Evolutionary conservation across 2,329 filamentous ascomycete genomes (phyloP).

Genomic region (Talaromyces sp.): DNA sequence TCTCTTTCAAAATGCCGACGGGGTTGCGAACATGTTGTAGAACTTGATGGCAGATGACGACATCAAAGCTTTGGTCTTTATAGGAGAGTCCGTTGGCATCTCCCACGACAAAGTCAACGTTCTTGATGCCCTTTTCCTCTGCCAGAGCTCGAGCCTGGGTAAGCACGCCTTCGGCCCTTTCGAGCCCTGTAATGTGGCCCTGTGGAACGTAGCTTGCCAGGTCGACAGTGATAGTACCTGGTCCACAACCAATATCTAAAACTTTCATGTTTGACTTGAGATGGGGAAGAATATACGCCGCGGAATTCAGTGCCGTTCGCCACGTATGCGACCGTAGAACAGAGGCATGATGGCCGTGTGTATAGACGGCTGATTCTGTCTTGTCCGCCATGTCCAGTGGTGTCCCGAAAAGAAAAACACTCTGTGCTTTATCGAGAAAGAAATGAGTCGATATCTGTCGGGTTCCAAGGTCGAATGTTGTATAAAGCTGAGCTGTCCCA

Average conservation of each 20-base stretch:
- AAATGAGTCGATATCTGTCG: neutral
- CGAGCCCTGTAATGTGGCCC: constrained; percentile 40
- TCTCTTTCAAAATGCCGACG: constrained; percentile 50
- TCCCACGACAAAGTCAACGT: constrained; percentile 35
- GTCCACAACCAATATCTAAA: constrained; percentile 47
- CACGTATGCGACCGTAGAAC: constrained; percentile 37
- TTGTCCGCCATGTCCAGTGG: constrained; percentile 14
- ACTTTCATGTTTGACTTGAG: constrained; percentile 35
- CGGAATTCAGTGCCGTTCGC: constrained; percentile 36
- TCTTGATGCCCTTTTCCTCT: constrained; percentile 27
- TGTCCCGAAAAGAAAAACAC: neutral
- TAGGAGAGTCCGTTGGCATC: constrained; percentile 43
- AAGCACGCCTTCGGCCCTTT: constrained; percentile 35
- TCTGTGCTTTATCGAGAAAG: neutral
- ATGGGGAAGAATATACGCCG: constrained; percentile 39
- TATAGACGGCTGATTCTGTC: constrained; percentile 27
- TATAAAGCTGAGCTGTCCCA: neutral
- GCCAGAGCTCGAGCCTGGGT: constrained; percentile 33
- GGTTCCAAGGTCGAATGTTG: no score
- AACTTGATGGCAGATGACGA: constrained; percentile 59
- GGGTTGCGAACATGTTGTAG: constrained; percentile 55
- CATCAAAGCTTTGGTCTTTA: constrained; percentile 51
- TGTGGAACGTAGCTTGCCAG: constrained; percentile 36
- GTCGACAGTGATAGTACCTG: constrained; percentile 43
- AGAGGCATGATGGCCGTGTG: constrained; percentile 37